These are phyloP conservation scores for Suillus subluteus DNA, from an alignment of 768 basidiomycete genomes.

Conservation along the genomic window DNA sequence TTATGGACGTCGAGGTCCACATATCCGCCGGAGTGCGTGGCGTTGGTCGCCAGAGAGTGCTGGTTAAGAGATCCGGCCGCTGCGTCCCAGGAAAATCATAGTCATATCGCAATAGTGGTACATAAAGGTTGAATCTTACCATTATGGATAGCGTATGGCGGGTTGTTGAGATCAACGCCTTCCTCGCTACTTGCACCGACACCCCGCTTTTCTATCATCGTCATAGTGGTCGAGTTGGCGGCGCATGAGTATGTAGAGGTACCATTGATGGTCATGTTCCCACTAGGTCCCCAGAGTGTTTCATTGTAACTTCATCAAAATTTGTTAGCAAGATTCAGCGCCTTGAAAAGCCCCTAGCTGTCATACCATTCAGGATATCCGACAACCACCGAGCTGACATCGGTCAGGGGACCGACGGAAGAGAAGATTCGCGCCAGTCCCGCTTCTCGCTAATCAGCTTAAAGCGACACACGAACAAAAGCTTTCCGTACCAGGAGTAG, in stretches of 20 bases:
- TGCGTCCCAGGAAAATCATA: slow-evolving; percentile 22
- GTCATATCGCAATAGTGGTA: not conserved
- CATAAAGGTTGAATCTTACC: slow-evolving; percentile 39
- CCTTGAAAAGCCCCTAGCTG: not conserved
- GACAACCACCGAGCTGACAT: slow-evolving; percentile 50
- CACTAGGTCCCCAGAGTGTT: slow-evolving; percentile 66
- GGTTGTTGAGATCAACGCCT: slow-evolving; percentile 54
- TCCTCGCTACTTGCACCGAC: slow-evolving; percentile 53
- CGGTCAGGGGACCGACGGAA: slow-evolving; percentile 58
- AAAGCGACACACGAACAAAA: not conserved
- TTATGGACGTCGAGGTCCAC: slow-evolving; percentile 72
- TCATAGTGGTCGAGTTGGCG: slow-evolving; percentile 15
- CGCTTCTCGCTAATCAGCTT: slow-evolving; percentile 25
- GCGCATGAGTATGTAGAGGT: slow-evolving; percentile 52
- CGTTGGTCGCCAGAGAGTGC: slow-evolving; percentile 71
- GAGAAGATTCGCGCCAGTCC: slow-evolving; percentile 58
- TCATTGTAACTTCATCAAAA: slow-evolving; percentile 57
- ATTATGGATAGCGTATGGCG: slow-evolving; percentile 75
- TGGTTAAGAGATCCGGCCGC: slow-evolving; percentile 54
- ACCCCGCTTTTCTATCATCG: slow-evolving; percentile 42
- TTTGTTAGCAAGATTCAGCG: not conserved
- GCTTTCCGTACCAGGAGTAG: slow-evolving; percentile 49
- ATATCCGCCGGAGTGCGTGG: slow-evolving; percentile 64
- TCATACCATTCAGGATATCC: slow-evolving; percentile 73
- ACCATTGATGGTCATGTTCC: slow-evolving; percentile 76